phyloP scores from a whole-genome alignment of 768 basidiomycete species.

The Mycena rebaudengoi region DNA sequence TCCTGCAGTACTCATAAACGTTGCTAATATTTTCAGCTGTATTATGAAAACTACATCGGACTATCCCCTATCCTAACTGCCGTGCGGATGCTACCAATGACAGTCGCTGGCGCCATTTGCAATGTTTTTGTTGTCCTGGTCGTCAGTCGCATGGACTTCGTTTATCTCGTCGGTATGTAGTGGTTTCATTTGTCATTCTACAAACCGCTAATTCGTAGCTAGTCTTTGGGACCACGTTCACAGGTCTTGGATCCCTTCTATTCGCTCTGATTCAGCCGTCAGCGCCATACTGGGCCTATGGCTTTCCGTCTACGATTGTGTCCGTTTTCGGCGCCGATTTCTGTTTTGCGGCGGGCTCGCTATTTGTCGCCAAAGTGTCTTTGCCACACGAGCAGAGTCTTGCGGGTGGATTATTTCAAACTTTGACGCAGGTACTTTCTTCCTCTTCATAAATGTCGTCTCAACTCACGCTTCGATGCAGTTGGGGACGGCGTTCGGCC shows the following conservation, averaged over 20 bases:
- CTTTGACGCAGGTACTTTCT: conserved; percentile 55
- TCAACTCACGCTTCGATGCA: no score
- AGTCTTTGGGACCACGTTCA: conserved; percentile 62
- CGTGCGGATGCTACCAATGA: conserved; percentile 77
- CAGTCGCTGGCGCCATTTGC: conserved; percentile 69
- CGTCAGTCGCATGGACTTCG: conserved; percentile 61
- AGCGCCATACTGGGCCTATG: conserved; percentile 76
- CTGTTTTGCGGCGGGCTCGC: conserved; percentile 74
- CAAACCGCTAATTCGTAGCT: not conserved
- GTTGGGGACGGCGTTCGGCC: conserved; percentile 61
- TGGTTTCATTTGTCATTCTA: not conserved
- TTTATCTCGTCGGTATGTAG: conserved; percentile 64
- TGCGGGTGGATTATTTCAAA: conserved; percentile 79
- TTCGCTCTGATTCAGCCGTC: conserved; percentile 72
- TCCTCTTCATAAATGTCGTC: not conserved
- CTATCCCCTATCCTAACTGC: conserved; percentile 68
- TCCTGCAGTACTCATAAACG: not conserved
- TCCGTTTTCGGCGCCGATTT: conserved; percentile 83
- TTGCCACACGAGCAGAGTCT: conserved; percentile 79
- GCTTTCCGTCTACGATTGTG: conserved; percentile 72
- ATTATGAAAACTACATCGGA: conserved; percentile 72
- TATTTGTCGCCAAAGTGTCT: conserved; percentile 80
- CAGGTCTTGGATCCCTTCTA: conserved; percentile 64
- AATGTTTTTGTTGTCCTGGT: conserved; percentile 72
- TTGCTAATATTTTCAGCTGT: conserved; percentile 51